Base-by-base conservation (phyloP, 352 stramenopile species). In the Phytophthora palmivora region DNA sequence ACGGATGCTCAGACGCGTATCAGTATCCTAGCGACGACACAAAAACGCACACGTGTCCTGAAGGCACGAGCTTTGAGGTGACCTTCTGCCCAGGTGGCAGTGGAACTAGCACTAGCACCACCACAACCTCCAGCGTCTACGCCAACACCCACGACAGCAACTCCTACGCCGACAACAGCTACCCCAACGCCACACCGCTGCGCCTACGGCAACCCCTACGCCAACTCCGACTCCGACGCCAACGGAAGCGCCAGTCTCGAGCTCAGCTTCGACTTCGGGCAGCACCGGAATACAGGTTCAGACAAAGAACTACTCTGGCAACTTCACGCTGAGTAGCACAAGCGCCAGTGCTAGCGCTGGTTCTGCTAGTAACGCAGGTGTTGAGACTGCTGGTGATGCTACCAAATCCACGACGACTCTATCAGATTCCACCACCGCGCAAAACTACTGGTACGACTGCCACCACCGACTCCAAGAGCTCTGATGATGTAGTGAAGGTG, bases 21-120 rank as follows among this genome's bases (percentile, higher is more conserved):
- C 63, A 79, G 45, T 91, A 78, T 57, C 82, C 82, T 19, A 69
- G 69, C 21, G 82, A 91, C 32, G 68, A 88, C 50, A 73, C 59
- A 30, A 91, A 91, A 56, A 88, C 75, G 11, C 77, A 84, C 68
- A 79, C 70, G 45, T 91, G 82, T 30, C 66, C 70, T n/a, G 22
- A 65, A 22, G 77, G 71, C 1, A 87, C 82, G 15, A 70, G 74
- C 42, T 91, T 88, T 48, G 47, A 74, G 21, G 67, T 91, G n/a
- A 87, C 70, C n/a, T 91, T 91, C 56, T 91, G 82, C n/a, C 78
- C 81, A 7, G 70, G 70, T 7, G 78, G 74, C 1, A 70, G 57
- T 16, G 74, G 77, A 8, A 66, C 75, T 14, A 74, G 60, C 50
- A 77, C 59, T n/a, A 68, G 36, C 37, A 72, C 19, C 16, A 72